Base-by-base conservation (phyloP, 371 early-diverging fungal genomes). In the Blastocladiella emersonii region DNA sequence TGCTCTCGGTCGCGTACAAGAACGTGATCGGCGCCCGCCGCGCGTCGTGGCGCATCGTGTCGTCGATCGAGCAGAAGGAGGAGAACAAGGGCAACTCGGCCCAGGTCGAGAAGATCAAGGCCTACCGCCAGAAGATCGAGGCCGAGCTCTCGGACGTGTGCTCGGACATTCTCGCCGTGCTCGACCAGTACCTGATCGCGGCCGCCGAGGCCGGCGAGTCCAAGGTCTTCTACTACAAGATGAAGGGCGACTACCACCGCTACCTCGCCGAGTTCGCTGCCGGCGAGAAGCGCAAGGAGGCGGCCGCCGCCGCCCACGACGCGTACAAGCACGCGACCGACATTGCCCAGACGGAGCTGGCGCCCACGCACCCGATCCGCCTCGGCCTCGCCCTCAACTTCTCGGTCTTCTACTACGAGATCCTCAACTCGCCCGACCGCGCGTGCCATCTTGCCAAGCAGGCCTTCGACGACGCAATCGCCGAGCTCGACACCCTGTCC, bases 381-480 rank as follows among this genome's bases (percentile, higher is more conserved):
- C 89, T 99, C 56, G 99, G 99, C 61, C 86, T 99, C 65, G 96
- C 98, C 64, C 84, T 99, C 71, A 99, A 99, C 90, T 99, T 95
- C 83, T 98, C 99, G n/a, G 99, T 99, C 48, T 99, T 99, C 83
- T 96, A 96, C 88, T 99, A 98, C 77, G 99, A 99, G 82, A 99
- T 99, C 72, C 82, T 96, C 72, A 98, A 98, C 85, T 91, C 95
- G 41, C 93, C 96, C 63, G 97, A 95, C 76, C 88, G 91, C 72
- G 99, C 99, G 36, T 98, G 98, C 82, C 92, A 93, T 70, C 79
- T 99, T 64, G 99, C 99, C 75, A 97, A 96, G 81, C 89, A 90
- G 73, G 98, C 99, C 12, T 99, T 99, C 75, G 98, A 98, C 79
- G 97, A 98, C 68, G 99, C 99, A 70, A 99, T 99, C 77, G 95